Evolutionary conservation across 176 grass and related monocot genomes (phyloP).

Genomic region (Poa pratensis): DNA sequence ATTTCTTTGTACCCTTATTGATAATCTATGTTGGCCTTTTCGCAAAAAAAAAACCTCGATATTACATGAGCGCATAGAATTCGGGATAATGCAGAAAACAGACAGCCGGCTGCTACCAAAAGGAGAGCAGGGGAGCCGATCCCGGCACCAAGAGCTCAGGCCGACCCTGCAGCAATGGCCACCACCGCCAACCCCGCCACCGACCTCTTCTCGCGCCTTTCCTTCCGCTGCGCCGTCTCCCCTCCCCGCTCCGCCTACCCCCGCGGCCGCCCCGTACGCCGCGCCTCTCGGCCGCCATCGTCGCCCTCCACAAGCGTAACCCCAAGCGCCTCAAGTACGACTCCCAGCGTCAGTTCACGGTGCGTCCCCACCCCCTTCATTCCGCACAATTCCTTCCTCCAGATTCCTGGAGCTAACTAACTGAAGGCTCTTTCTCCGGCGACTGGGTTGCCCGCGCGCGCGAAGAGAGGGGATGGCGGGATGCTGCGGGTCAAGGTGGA

Average conservation of each 20-base stretch:
- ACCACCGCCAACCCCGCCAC: slow-evolving; percentile 18
- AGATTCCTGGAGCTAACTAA: neutral
- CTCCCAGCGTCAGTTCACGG: slow-evolving; percentile 73
- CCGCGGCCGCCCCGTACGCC: neutral
- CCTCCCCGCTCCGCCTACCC: slow-evolving; percentile 25
- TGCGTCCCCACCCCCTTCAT: slow-evolving; percentile 7
- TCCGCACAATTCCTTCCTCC: neutral
- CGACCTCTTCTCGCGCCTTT: slow-evolving; percentile 32
- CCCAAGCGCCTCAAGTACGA: slow-evolving; percentile 89
- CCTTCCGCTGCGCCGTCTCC: slow-evolving; percentile 41
- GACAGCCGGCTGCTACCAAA: neutral
- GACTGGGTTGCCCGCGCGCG: neutral
- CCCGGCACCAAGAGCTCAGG: slow-evolving; percentile 19
- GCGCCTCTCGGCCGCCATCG: slow-evolving; percentile 35
- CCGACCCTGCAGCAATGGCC: neutral
- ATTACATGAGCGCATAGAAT: neutral
- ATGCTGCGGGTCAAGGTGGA: slow-evolving; percentile 82
- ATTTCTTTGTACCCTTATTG: too few species aligned
- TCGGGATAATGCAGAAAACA: slow-evolving; percentile 12
- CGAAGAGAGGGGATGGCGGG: slow-evolving; percentile 67
- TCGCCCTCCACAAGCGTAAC: slow-evolving; percentile 80
- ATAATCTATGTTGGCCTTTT: too few species aligned
- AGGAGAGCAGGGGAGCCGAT: neutral
- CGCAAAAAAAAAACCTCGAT: too few species aligned
- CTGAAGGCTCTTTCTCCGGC: neutral